Evolutionary conservation across 345 rosid species (phyloP).

Genomic region (Salix dunnii): DNA sequence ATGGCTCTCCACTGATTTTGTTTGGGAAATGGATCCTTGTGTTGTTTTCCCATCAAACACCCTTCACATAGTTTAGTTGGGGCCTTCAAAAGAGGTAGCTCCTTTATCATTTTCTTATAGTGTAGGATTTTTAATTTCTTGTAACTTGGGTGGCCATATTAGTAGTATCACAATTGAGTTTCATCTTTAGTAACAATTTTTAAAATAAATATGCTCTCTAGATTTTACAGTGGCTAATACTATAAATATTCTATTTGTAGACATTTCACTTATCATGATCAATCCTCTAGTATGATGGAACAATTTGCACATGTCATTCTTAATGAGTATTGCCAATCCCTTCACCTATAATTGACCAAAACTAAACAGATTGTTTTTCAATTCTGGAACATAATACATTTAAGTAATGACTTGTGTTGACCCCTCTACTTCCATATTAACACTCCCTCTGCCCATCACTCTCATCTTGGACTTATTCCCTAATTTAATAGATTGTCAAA

Average conservation of each 20-base stretch:
- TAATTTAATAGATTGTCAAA: neutral
- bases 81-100: neutral
- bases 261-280: neutral
- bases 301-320: neutral
- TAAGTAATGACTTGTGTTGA: too few relatives aligned
- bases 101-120: neutral
- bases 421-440: neutral
- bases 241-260: constrained; percentile 5
- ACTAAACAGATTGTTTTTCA: too few relatives aligned
- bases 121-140: neutral
- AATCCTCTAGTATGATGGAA: constrained; percentile 1
- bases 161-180: too few relatives aligned
- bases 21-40: constrained; percentile 6
- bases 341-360: constrained; percentile 5
- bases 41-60: constrained; percentile 7
- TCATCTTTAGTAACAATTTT: too few relatives aligned
- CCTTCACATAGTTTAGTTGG: neutral
- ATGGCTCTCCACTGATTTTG: neutral
- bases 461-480: neutral
- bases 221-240: neutral
- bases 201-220: too few relatives aligned
- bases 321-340: constrained; percentile 2
- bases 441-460: neutral
- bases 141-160: too few relatives aligned
- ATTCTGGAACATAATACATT: too few relatives aligned